Evolutionary conservation across 1,284 basidiomycete genomes (phyloP), one percentile per base, ranked within the genome.

Genomic region (Ustilago lituana): DNA sequence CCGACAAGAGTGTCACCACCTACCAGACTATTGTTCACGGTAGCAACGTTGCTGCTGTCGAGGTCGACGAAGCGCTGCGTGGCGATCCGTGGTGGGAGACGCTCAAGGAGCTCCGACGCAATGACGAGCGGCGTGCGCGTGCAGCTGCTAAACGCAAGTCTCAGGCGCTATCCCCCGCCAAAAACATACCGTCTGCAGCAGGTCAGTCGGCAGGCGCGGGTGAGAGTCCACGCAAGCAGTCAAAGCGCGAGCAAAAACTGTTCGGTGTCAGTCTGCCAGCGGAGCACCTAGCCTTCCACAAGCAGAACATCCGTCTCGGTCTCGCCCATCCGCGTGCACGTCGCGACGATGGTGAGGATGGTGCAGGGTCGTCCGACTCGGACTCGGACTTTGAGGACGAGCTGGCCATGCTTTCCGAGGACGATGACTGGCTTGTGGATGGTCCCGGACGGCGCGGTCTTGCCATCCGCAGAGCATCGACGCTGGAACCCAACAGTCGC

Each of bases 11-110:
- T 24, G 72, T 81, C 27, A 65, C 65, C 10, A 75, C 70, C 14
- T 81, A 81, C 55, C 72, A 74, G 31, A 70, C 77, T 19, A 79
- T 81, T 32, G 79, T 79, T 9, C 61, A 69, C 6, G 80, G 80
- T 3, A 67, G 73, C 57, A 63, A 48, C 19, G 40, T 70, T 7
- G 64, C 72, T 4, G 62, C 65, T 1, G 35, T 58, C 10, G 57
- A 74, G 24, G 67, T 76, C 5, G 71, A 70, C 26, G 68, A 58
- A 11, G 67, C 73, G 15, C 55, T 80, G 31, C 63, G 60, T 7
- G 74, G 72, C 37, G 79, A 81, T 49, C 74, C 78, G 17, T 81
- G 80, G 80, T 81, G 80, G 80, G 69, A 64, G 33, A 65, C 70
- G 12, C 59, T 81, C 22, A 79, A 79, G 43, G 58, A 75, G 44